Percentiles rank a stretch among this genome's conserved stretches.
Evolutionary conservation across 1,284 basidiomycete species (phyloP).

Genomic region (Irpex lacteus): DNA sequence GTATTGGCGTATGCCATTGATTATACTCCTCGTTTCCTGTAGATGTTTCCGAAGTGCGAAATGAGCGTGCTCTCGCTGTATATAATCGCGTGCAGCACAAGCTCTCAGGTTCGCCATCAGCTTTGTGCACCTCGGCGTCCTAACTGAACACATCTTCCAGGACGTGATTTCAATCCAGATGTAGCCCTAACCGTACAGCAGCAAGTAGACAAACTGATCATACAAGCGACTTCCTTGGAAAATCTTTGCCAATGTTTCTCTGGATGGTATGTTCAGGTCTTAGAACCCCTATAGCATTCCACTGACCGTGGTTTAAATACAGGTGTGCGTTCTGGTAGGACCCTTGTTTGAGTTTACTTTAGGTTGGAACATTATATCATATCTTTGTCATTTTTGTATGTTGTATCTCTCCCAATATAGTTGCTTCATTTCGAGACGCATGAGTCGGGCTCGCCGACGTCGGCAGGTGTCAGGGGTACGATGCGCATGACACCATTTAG

Average conservation of each 20-base stretch:
- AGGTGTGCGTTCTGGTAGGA: constrained; percentile 44
- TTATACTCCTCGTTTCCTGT: constrained; percentile 1
- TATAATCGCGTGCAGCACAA: constrained; percentile 94
- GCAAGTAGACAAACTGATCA: constrained; percentile 90
- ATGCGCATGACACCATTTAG: neutral
- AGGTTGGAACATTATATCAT: neutral
- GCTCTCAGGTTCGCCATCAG: constrained; percentile 65
- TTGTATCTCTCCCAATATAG: too few species aligned
- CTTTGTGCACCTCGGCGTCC: neutral
- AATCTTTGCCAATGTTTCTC: constrained; percentile 96
- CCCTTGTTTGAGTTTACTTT: neutral
- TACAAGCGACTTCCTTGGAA: constrained; percentile 88
- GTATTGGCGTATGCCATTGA: constrained; percentile 11
- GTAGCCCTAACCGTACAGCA: constrained; percentile 66
- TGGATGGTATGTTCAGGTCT: constrained; percentile 66
- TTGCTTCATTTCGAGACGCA: neutral
- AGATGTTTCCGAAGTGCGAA: constrained; percentile 84
- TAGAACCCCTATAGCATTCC: neutral
- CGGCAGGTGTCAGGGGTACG: neutral
- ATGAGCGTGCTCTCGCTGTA: constrained; percentile 85
- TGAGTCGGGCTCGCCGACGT: neutral
- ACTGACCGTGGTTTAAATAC: neutral
- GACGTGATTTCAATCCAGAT: constrained; percentile 89
- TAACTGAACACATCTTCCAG: constrained; percentile 33
- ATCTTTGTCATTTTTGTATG: neutral